phyloP scores from a whole-genome alignment of 768 basidiomycete species.

The Tylopilus cervinicoccineus region DNA sequence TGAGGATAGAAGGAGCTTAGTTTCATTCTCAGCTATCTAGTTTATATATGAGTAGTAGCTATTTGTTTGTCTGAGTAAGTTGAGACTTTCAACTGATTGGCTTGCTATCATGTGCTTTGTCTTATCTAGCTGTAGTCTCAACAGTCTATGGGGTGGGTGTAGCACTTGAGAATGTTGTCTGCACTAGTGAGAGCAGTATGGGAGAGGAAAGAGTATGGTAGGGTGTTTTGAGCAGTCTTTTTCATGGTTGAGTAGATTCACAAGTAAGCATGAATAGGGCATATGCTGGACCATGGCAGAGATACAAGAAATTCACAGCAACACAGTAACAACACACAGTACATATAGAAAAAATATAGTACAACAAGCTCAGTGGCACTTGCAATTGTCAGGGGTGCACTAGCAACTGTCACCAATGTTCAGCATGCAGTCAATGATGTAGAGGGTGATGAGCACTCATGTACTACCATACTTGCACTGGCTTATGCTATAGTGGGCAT shows the following conservation, averaged over 20 bases:
- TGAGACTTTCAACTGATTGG: too few species aligned
- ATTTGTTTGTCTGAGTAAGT: too few species aligned
- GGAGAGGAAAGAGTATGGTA: slow-evolving; percentile 51
- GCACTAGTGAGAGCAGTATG: slow-evolving; percentile 55
- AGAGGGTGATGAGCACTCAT: not conserved
- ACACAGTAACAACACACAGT: too few species aligned
- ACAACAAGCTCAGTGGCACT: not conserved
- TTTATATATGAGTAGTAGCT: too few species aligned
- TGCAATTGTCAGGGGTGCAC: slow-evolving; percentile 2
- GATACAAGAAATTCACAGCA: not conserved
- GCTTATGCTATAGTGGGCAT: too few species aligned
- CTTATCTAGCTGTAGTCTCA: too few species aligned
- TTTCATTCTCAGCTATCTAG: too few species aligned
- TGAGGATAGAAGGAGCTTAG: too few species aligned
- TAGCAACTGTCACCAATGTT: slow-evolving; percentile 13
- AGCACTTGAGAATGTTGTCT: slow-evolving; percentile 64
- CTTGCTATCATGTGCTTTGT: too few species aligned
- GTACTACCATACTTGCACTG: too few species aligned
- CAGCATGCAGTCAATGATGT: not conserved
- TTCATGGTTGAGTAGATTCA: too few species aligned
- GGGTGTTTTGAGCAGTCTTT: slow-evolving; percentile 65
- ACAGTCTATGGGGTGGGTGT: slow-evolving; percentile 55
- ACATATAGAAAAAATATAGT: not conserved
- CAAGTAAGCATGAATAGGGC: slow-evolving; percentile 74
- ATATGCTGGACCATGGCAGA: slow-evolving; percentile 61